Conservation (phyloP, 2,329 filamentous ascomycete species). For the Graphilbum fragrans region DNA sequence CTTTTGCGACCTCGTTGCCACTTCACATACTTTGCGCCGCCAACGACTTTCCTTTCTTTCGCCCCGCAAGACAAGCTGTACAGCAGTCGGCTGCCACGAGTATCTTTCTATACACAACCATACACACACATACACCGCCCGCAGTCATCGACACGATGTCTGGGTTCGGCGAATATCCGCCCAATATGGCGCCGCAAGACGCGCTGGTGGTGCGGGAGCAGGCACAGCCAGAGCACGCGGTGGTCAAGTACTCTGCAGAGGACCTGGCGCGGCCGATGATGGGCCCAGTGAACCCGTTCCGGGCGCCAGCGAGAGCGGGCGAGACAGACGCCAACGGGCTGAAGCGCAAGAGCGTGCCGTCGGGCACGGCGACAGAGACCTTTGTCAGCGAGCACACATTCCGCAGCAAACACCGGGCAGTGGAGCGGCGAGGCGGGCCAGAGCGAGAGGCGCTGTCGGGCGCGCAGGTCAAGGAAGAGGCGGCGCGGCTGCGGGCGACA, state of each 20-base stretch:
- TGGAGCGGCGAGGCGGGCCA: conserved; percentile 54
- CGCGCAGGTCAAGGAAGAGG: conserved; percentile 55
- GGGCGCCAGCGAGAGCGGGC: conserved; percentile 30
- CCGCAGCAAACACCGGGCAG: conserved; percentile 71
- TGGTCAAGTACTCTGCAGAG: conserved; percentile 57
- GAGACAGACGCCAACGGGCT: conserved; percentile 15
- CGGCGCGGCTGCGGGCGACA: conserved; percentile 54
- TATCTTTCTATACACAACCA: too few relatives aligned
- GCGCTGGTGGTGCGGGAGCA: conserved; percentile 47
- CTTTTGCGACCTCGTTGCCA: too few relatives aligned
- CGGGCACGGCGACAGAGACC: conserved; percentile 78
- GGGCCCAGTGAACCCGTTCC: conserved; percentile 67
- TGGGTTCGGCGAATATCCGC: conserved; percentile 50
- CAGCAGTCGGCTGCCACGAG: too few relatives aligned
- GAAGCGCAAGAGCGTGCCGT: conserved; percentile 73
- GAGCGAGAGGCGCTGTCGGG: conserved; percentile 43
- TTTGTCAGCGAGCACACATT: conserved; percentile 87
- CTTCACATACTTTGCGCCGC: too few relatives aligned
- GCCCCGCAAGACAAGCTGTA: too few relatives aligned
- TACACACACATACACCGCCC: neutral
- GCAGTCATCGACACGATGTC: conserved; percentile 31
- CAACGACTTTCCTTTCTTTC: too few relatives aligned
- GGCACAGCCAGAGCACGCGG: conserved; percentile 44
- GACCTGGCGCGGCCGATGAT: conserved; percentile 53
- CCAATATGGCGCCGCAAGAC: conserved; percentile 53